A percentile compares a stretch with the other conserved stretches of the same genome.
phyloP scores from a whole-genome alignment of 768 basidiomycete species.

The Amanita subjunquillea region DNA sequence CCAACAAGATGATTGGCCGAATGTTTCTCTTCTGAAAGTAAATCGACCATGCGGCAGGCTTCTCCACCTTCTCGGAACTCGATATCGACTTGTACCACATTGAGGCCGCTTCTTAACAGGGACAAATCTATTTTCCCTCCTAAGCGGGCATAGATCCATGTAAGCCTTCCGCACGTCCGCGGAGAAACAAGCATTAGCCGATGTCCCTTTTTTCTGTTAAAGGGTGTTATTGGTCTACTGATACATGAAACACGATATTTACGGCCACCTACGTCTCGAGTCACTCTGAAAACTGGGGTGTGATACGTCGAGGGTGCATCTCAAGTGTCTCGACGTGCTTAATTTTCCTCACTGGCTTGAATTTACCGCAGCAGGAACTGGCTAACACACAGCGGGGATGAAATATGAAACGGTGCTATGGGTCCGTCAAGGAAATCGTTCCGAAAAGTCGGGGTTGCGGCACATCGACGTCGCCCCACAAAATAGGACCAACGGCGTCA shows the following conservation, averaged over 20 bases:
- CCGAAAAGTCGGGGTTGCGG: not conserved
- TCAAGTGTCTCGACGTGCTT: not conserved
- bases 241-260: not conserved
- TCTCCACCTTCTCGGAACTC: not conserved
- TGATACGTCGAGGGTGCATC: not conserved
- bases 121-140: not conserved
- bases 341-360: not conserved
- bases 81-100: not conserved
- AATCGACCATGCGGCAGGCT: not conserved
- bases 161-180: not conserved
- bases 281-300: not conserved
- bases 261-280: not conserved
- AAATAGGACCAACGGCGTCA: not conserved
- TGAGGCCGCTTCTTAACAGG: not conserved
- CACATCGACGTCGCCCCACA: not conserved
- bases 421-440: not conserved
- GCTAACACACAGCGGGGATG: not conserved
- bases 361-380: not conserved
- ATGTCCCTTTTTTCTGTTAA: not conserved
- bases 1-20: not conserved
- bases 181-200: constrained; percentile 1
- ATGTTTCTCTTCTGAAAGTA: not conserved
- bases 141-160: not conserved
- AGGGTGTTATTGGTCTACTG: constrained; percentile 1
- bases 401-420: not conserved